Evolutionary conservation across 257 asterid genomes (phyloP).

Genomic region (Solanum etuberosum): DNA sequence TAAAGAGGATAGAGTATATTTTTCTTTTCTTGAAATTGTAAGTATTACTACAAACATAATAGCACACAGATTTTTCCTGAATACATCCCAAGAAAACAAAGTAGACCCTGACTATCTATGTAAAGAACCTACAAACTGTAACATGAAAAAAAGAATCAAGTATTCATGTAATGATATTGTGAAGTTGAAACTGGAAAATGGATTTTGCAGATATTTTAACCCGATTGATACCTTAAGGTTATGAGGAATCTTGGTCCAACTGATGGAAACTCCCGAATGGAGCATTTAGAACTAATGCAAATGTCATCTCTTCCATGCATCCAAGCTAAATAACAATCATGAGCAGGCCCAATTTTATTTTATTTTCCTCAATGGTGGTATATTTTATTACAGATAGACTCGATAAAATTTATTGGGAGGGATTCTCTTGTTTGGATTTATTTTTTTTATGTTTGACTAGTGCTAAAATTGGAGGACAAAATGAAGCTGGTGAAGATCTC

Average conservation of each 20-base stretch:
- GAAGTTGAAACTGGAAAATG: background rate
- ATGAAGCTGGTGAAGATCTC: background rate
- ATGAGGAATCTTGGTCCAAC: background rate
- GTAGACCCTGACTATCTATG: conserved; percentile 81
- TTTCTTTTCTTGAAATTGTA: background rate
- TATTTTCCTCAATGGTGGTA: background rate
- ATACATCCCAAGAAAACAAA: conserved; percentile 67
- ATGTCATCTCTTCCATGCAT: background rate
- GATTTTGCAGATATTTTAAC: background rate
- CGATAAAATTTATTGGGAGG: background rate
- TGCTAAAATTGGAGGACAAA: background rate
- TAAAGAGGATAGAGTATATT: background rate
- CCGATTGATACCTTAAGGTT: background rate
- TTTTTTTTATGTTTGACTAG: background rate
- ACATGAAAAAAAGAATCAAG: conserved; percentile 14
- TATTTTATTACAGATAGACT: background rate
- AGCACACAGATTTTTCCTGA: conserved; percentile 76
- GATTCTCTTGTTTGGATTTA: background rate
- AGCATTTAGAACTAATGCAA: background rate
- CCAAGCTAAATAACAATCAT: background rate
- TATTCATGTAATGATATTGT: background rate
- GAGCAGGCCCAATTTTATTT: background rate
- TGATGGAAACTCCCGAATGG: background rate
- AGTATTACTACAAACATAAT: background rate
- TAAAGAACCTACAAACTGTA: conserved; percentile 89